Conservation (phyloP, 2,329 filamentous ascomycete species). For the Xylaria sp. region DNA sequence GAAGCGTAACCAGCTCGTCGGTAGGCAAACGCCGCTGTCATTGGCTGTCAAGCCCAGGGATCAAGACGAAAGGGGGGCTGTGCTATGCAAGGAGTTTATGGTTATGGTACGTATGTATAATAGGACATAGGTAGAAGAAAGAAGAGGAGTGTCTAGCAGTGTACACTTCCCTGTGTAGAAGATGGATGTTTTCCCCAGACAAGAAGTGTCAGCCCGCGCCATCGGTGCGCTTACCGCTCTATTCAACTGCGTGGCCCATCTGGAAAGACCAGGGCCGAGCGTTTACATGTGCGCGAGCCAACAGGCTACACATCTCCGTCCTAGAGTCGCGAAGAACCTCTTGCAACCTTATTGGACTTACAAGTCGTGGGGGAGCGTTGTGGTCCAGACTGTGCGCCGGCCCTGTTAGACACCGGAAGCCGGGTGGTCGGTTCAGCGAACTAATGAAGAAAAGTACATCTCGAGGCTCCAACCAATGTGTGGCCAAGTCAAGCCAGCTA, state of each 20-base stretch:
- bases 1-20: conserved; percentile 41
- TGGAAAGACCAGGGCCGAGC: conserved; percentile 30
- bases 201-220: conserved; percentile 26
- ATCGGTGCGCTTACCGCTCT: conserved; percentile 32
- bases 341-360: conserved; percentile 23
- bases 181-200: conserved; percentile 14
- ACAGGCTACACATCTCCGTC: conserved; percentile 8
- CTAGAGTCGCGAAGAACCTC: conserved; percentile 3
- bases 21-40: conserved; percentile 38
- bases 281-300: conserved; percentile 32
- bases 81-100: conserved; percentile 41
- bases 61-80: conserved; percentile 39
- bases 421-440: conserved; percentile 10
- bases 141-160: conserved; percentile 24
- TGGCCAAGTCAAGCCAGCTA: background rate
- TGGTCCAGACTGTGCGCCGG: conserved; percentile 28
- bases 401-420: conserved; percentile 10
- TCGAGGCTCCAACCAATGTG: conserved; percentile 3
- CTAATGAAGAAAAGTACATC: conserved; percentile 7
- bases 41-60: conserved; percentile 28
- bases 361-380: conserved; percentile 23
- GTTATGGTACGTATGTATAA: background rate
- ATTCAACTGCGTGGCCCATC: conserved; percentile 29
- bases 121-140: conserved; percentile 27
- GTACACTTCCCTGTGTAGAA: conserved; percentile 21